Conservation (phyloP, 1,139 yeast species). For the Candida buenavistaensis region DNA sequence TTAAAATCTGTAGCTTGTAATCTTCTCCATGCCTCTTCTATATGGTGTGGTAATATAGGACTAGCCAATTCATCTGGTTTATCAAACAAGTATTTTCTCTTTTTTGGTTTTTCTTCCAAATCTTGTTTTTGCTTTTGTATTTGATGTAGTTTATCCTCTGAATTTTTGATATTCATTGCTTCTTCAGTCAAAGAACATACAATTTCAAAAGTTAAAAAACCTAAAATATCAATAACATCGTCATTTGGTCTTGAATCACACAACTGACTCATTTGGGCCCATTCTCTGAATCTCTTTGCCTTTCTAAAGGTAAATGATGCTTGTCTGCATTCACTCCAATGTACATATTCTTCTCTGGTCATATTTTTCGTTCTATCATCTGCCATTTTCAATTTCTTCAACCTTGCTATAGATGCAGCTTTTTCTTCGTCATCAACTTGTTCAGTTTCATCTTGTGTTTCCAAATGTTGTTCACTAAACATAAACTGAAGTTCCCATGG, state of each 20-base stretch:
- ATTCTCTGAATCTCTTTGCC: slow-evolving; percentile 88
- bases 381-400: slow-evolving; percentile 85
- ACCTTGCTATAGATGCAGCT: slow-evolving; percentile 86
- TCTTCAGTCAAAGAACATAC: slow-evolving; percentile 93
- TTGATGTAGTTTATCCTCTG: slow-evolving; percentile 54
- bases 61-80: slow-evolving; percentile 86
- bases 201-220: slow-evolving; percentile 93
- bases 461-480: slow-evolving; percentile 88
- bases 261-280: slow-evolving; percentile 87
- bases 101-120: slow-evolving; percentile 26
- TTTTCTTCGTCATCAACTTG: slow-evolving; percentile 85
- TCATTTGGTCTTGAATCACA: slow-evolving; percentile 93
- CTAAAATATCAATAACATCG: slow-evolving; percentile 93
- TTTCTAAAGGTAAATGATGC: slow-evolving; percentile 95
- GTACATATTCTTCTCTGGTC: slow-evolving; percentile 97
- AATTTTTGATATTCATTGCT: slow-evolving; percentile 76
- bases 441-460: slow-evolving; percentile 74
- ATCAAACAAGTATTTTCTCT: slow-evolving; percentile 73
- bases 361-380: slow-evolving; percentile 90
- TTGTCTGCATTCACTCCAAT: slow-evolving; percentile 98
- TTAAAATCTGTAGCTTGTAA: slow-evolving; percentile 63
- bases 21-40: slow-evolving; percentile 89
- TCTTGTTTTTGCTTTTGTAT: slow-evolving; percentile 26
- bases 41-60: slow-evolving; percentile 81
- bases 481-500: slow-evolving; percentile 97